Conservation (phyloP, 352 stramenopile genomes). For the Blastocystis sp. region DNA sequence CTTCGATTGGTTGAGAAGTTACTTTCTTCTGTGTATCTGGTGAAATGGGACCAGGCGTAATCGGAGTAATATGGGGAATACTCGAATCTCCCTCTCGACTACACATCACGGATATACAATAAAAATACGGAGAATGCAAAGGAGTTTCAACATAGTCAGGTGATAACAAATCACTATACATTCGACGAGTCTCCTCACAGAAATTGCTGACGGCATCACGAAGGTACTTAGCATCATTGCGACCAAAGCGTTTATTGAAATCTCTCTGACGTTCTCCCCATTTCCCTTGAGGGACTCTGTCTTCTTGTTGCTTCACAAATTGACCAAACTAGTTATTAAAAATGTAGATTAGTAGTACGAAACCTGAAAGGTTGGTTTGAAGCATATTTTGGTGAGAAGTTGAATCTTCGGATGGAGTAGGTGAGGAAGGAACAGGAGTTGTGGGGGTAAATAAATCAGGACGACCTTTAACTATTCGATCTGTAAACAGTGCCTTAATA, state of each 20-base stretch:
- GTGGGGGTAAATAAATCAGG: constrained; percentile 27
- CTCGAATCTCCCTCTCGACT: not conserved
- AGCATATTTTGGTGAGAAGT: not conserved
- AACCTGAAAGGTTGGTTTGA: constrained; percentile 20
- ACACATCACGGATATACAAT: not conserved
- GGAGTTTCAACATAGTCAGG: not conserved
- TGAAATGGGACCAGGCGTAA: not conserved
- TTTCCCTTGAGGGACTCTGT: not conserved
- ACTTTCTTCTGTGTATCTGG: not conserved
- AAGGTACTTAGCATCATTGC: constrained; percentile 52
- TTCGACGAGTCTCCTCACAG: constrained; percentile 14
- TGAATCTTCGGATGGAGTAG: not conserved
- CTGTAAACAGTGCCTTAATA: constrained; percentile 56
- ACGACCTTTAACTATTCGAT: constrained; percentile 54
- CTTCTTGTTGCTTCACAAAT: not conserved
- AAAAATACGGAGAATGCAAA: not conserved
- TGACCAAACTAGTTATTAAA: constrained; percentile 25
- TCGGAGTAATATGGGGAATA: not conserved
- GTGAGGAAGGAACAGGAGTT: not conserved
- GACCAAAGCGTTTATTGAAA: constrained; percentile 42
- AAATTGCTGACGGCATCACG: constrained; percentile 14
- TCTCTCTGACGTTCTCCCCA: not conserved
- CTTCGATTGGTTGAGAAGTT: constrained; percentile 20
- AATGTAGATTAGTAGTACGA: not conserved
- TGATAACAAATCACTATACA: not conserved